phyloP scores from a whole-genome alignment of 2,329 filamentous ascomycete species.

The Alternaria novae-zelandiae region DNA sequence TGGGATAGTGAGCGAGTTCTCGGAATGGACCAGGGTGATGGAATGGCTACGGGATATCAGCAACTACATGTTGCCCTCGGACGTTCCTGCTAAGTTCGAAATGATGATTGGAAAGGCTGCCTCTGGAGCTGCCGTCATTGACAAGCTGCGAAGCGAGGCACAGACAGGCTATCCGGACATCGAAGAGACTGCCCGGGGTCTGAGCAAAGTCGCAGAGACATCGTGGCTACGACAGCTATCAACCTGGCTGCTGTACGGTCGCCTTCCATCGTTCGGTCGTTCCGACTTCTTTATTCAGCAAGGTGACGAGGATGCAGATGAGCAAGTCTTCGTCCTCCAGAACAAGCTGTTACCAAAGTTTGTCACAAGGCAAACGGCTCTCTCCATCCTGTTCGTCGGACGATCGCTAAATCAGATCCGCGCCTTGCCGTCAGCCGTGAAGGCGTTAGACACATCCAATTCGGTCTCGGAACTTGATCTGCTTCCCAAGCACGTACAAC shows the following conservation, averaged over 20 bases:
- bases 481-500: slow-evolving; percentile 70
- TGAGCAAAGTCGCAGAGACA: slow-evolving; percentile 80
- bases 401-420: slow-evolving; percentile 86
- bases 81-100: slow-evolving; percentile 19
- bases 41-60: slow-evolving; percentile 83
- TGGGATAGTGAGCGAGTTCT: slow-evolving; percentile 81
- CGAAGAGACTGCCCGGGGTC: slow-evolving; percentile 73
- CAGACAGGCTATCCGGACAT: slow-evolving; percentile 91
- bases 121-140: slow-evolving; percentile 75
- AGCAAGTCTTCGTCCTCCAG: slow-evolving; percentile 37
- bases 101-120: slow-evolving; percentile 49
- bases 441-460: slow-evolving; percentile 32
- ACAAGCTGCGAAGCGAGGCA: slow-evolving; percentile 75
- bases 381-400: slow-evolving; percentile 89
- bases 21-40: slow-evolving; percentile 82
- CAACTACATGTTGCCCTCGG: slow-evolving; percentile 67
- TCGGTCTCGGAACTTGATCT: slow-evolving; percentile 61
- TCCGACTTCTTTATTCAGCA: slow-evolving; percentile 83
- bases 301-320: slow-evolving; percentile 42
- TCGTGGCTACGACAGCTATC: slow-evolving; percentile 92
- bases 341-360: slow-evolving; percentile 75
- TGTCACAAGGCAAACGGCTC: slow-evolving; percentile 74
- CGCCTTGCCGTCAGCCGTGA: slow-evolving; percentile 40
- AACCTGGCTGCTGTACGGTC: slow-evolving; percentile 89
- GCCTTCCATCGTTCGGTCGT: slow-evolving; percentile 75